Conservation (phyloP, 1,284 basidiomycete genomes). For the Puccinia triticina region DNA sequence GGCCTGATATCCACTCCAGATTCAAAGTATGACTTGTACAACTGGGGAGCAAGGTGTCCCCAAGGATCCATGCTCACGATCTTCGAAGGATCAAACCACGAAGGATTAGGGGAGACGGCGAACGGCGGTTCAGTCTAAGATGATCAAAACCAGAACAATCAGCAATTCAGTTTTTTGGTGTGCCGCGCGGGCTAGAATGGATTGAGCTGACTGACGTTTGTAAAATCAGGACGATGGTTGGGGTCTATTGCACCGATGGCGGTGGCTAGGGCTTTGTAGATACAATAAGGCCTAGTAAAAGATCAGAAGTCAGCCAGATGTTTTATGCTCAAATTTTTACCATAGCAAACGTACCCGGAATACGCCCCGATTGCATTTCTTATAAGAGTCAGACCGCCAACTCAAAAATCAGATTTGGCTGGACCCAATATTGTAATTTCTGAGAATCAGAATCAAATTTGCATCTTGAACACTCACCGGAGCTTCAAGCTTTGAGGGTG, state of each 20-base stretch:
- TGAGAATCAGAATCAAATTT: not conserved
- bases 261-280: conserved; percentile 88
- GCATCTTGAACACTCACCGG: conserved; percentile 61
- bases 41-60: conserved; percentile 83
- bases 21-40: conserved; percentile 67
- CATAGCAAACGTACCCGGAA: conserved; percentile 65
- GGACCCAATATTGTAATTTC: not conserved
- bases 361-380: conserved; percentile 89
- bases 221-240: conserved; percentile 62
- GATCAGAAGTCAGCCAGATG: not conserved
- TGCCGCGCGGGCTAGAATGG: not conserved
- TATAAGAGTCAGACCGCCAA: not conserved
- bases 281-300: conserved; percentile 71
- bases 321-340: not conserved
- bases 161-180: not conserved
- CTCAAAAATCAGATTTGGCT: not conserved
- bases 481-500: conserved; percentile 81
- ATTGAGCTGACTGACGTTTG: conserved; percentile 12
- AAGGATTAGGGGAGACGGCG: conserved; percentile 74
- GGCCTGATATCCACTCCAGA: conserved; percentile 58
- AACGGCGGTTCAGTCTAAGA: conserved; percentile 85
- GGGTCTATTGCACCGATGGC: conserved; percentile 86
- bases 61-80: conserved; percentile 94
- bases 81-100: conserved; percentile 79
- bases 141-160: not conserved